A percentile compares a stretch with the other conserved stretches of the same genome.
phyloP scores from a whole-genome alignment of 495 filamentous ascomycete species.

The Hypoxylon perforatum region DNA sequence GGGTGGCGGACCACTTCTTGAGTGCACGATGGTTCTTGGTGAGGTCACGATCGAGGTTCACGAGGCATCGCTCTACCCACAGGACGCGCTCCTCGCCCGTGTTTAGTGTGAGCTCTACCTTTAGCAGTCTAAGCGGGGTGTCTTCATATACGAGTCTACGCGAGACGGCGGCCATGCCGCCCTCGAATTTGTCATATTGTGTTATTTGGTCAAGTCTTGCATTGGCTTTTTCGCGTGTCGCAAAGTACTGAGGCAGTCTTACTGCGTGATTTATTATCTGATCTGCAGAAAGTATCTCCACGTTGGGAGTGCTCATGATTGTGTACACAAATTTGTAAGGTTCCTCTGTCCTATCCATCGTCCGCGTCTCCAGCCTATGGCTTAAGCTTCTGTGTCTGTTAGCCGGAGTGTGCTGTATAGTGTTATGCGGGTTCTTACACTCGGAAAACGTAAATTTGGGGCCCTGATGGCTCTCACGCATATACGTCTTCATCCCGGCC shows the following conservation, averaged over 20 bases:
- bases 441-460: no score
- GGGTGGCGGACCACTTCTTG: slow-evolving; percentile 20
- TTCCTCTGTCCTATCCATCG: no score
- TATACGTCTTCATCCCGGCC: no score
- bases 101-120: slow-evolving; percentile 14
- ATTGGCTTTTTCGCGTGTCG: slow-evolving; percentile 22
- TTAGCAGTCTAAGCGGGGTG: slow-evolving; percentile 17
- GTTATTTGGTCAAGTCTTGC: slow-evolving; percentile 11
- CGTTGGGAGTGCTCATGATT: no score
- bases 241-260: not conserved
- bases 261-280: not conserved
- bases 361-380: no score
- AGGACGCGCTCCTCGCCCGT: slow-evolving; percentile 25
- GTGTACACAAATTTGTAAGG: no score
- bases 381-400: no score
- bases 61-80: slow-evolving; percentile 29
- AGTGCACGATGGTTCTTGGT: slow-evolving; percentile 4
- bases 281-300: no score
- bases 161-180: slow-evolving; percentile 9
- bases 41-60: slow-evolving; percentile 5
- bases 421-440: no score
- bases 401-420: no score
- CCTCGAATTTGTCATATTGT: not conserved
- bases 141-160: slow-evolving; percentile 11
- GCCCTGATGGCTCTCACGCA: no score